phyloP scores from a whole-genome alignment of 352 stramenopile genomes.

The Nothophytophthora sp. region DNA sequence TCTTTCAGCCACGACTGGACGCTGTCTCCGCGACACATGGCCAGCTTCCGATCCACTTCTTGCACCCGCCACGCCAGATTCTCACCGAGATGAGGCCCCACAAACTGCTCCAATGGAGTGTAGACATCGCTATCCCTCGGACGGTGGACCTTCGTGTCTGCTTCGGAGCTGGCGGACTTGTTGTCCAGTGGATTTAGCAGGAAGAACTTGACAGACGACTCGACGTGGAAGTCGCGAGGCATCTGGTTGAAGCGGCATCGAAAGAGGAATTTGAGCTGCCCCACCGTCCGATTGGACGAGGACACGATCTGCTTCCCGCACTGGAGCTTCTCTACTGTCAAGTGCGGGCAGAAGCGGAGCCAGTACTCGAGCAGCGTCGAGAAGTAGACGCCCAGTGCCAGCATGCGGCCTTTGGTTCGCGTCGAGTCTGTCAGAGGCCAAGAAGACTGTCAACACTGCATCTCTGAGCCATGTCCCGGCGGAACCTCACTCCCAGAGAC shows the following conservation, averaged over 20 bases:
- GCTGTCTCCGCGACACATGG: constrained; percentile 52
- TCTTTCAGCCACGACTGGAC: constrained; percentile 51
- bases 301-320: constrained; percentile 69
- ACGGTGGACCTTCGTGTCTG: neutral
- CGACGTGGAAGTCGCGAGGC: constrained; percentile 57
- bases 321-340: constrained; percentile 45
- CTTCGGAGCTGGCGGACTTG: neutral
- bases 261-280: constrained; percentile 81
- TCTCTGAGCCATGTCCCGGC: too few species aligned
- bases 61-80: constrained; percentile 74
- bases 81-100: constrained; percentile 71
- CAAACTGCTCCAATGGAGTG: constrained; percentile 63
- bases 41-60: constrained; percentile 69
- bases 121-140: neutral
- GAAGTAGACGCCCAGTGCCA: constrained; percentile 77
- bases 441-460: too few species aligned
- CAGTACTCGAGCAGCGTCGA: constrained; percentile 71
- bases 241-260: constrained; percentile 25
- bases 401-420: constrained; percentile 24
- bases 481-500: too few species aligned
- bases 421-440: constrained; percentile 50
- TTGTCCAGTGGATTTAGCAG: constrained; percentile 45
- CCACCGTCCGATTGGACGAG: constrained; percentile 57
- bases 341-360: constrained; percentile 50
- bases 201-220: constrained; percentile 85